Percentiles rank a stretch among this genome's conserved stretches.
Conservation (phyloP, 345 rosid species). For the Combretum micranthum region DNA sequence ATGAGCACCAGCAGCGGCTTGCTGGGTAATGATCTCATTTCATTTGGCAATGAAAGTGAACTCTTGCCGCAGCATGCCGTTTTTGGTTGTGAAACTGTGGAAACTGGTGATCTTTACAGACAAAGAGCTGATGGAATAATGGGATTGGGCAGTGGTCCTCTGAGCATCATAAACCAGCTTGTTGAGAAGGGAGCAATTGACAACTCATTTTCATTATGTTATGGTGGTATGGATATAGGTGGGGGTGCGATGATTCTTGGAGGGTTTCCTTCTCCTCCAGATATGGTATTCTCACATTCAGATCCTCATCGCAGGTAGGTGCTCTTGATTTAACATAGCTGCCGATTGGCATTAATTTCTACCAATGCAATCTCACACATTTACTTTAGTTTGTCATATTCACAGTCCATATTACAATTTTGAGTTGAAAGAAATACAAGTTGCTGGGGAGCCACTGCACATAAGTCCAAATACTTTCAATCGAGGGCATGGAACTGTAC, state of each 20-base stretch:
- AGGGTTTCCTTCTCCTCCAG: conserved; percentile 47
- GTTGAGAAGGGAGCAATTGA: conserved; percentile 65
- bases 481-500: conserved; percentile 65
- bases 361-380: conserved; percentile 56
- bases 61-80: conserved; percentile 71
- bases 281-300: conserved; percentile 59
- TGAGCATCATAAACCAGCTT: conserved; percentile 83
- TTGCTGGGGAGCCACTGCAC: conserved; percentile 74
- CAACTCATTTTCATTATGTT: conserved; percentile 86
- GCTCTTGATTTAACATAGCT: background rate
- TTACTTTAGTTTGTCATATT: conserved; percentile 93
- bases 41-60: conserved; percentile 76
- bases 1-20: conserved; percentile 84
- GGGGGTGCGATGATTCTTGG: conserved; percentile 99
- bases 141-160: conserved; percentile 87
- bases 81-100: conserved; percentile 80
- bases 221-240: conserved; percentile 89
- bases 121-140: conserved; percentile 94
- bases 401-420: conserved; percentile 97
- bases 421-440: conserved; percentile 80
- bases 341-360: background rate
- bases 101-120: conserved; percentile 85
- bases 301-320: conserved; percentile 74
- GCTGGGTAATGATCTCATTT: conserved; percentile 70
- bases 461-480: conserved; percentile 54